Base-by-base conservation (phyloP, 495 filamentous ascomycete species). In the Barbatosphaeria neglecta region DNA sequence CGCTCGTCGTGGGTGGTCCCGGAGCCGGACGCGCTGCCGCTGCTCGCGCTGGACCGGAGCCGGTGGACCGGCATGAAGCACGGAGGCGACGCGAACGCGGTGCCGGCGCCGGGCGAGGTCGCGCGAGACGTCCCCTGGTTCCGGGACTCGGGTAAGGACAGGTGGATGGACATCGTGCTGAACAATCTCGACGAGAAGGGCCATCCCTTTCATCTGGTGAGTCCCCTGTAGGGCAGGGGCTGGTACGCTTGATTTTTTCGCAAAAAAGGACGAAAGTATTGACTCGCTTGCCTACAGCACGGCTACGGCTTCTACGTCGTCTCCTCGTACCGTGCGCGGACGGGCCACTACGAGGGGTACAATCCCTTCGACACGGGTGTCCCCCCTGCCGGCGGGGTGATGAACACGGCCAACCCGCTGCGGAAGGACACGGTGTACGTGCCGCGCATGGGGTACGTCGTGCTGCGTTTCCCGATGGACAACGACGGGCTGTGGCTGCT, bases 401-500 rank as follows among this genome's bases (percentile, higher is more conserved):
- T 66, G 45, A 66, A 70, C 9, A 49, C 51, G 3, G 62, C 69
- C 0, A 52, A 62, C 16, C 37, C 37, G 9, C 9, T 39, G 8
- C 37, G 37, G 20, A 39, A 39, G 37, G 37, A 39, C 17, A 39
- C 37, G 10, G 37, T 39, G 6, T 39, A 39, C 37, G 37, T 39
- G 11, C 37, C 37, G 37, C 37, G 37, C 17, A 39, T 39, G 37
- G 64, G 64, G 1, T 61, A 69, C 48, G 58, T 67, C 16, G 67
- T 73, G 5, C 50, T 74, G 16, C 58, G 68, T 18, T 75, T 75
- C 44, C 48, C 51, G 1, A 64, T 67, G 0, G 41, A 75, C 52
- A 86, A 86, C 54, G 78, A 81, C 35, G 82, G 76, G 41, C 64
- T 83, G 40, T 82, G 80, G 77, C 57, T 82, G 15, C 79, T 82